Conservation (phyloP, 139 green algal species). For the Chlorella sorokiniana region DNA sequence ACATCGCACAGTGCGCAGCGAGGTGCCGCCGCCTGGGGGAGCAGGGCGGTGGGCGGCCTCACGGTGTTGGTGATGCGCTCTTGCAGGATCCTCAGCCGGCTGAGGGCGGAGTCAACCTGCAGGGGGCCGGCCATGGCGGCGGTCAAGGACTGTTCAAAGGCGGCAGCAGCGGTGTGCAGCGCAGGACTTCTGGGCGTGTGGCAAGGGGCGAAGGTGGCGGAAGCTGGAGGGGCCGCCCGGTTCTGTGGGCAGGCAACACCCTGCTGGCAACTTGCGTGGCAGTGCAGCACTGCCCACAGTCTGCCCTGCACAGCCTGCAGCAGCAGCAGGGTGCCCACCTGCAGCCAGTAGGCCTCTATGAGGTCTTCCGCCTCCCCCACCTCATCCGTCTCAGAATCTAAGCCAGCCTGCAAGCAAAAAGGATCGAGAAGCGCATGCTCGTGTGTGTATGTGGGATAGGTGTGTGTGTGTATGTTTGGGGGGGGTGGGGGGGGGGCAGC, state of each 20-base stretch:
- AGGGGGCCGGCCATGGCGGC: no score
- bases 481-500: no score
- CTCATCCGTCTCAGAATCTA: constrained; percentile 6
- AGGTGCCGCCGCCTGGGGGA: not conserved
- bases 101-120: constrained; percentile 35
- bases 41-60: not conserved
- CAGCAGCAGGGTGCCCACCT: not conserved
- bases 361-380: constrained; percentile 33
- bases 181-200: no score
- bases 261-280: not conserved
- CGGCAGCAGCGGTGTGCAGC: not conserved
- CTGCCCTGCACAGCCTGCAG: no score
- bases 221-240: no score
- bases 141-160: not conserved
- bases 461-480: no score
- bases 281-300: not conserved
- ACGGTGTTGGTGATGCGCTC: constrained; percentile 40
- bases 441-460: no score
- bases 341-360: constrained; percentile 45
- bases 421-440: no score
- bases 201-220: no score
- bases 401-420: not conserved
- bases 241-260: not conserved
- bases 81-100: constrained; percentile 28
- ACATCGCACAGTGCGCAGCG: not conserved